Evolutionary conservation across 257 asterid genomes (phyloP).

Genomic region (Linderniella brevidens): DNA sequence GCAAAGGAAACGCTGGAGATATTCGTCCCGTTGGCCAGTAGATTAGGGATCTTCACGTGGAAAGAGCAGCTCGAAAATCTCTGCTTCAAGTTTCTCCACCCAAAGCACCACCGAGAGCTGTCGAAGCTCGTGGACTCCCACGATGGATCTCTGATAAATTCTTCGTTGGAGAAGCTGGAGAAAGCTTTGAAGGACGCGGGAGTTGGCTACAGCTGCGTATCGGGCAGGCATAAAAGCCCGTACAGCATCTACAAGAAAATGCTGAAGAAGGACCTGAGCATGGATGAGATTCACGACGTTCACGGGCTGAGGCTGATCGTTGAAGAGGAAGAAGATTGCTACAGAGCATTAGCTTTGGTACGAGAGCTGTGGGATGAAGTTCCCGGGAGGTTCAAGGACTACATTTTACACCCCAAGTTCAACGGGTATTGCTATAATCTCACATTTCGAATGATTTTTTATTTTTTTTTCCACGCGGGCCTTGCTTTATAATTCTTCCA

Average conservation of each 20-base stretch:
- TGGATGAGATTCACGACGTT: slow-evolving; percentile 87
- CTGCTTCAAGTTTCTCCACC: slow-evolving; percentile 62
- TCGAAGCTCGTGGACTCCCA: slow-evolving; percentile 44
- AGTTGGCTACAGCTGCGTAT: slow-evolving; percentile 38
- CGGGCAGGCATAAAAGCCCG: slow-evolving; percentile 87
- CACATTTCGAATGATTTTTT: not conserved
- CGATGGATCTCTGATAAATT: slow-evolving; percentile 52
- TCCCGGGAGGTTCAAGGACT: slow-evolving; percentile 88
- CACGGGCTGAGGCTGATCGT: slow-evolving; percentile 84
- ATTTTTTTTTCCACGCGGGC: too few relatives aligned
- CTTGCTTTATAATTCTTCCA: not conserved
- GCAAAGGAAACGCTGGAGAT: slow-evolving; percentile 94
- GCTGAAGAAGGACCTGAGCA: slow-evolving; percentile 71
- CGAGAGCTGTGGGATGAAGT: slow-evolving; percentile 70
- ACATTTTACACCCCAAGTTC: slow-evolving; percentile 54
- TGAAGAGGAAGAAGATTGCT: slow-evolving; percentile 81
- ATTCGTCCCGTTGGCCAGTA: slow-evolving; percentile 83
- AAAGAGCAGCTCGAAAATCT: slow-evolving; percentile 86
- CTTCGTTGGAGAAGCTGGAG: slow-evolving; percentile 63
- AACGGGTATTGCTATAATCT: slow-evolving; percentile 42
- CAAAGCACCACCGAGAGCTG: slow-evolving; percentile 54
- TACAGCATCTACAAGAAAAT: slow-evolving; percentile 81
- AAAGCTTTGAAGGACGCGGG: slow-evolving; percentile 39
- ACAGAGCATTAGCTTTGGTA: slow-evolving; percentile 60
- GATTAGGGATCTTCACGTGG: slow-evolving; percentile 88